phyloP scores from a whole-genome alignment of 345 rosid species.

The Melastoma malabathricum region DNA sequence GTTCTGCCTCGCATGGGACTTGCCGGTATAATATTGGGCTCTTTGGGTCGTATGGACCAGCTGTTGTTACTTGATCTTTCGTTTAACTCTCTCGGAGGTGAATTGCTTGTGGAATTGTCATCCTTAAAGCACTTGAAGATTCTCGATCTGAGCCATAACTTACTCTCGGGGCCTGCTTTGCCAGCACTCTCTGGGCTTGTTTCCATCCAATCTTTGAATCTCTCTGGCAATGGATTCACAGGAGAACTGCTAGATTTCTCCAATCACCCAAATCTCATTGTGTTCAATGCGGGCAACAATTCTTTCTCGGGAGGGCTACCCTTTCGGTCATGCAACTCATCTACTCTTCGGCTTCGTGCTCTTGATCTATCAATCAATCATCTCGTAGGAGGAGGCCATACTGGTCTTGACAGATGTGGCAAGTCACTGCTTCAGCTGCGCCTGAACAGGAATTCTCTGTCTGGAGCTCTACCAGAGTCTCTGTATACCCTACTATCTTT shows the following conservation, averaged over 20 bases:
- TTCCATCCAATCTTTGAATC: conserved; percentile 40
- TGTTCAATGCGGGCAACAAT: conserved; percentile 69
- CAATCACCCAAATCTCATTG: conserved; percentile 36
- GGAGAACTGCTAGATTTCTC: conserved; percentile 38
- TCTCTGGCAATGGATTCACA: conserved; percentile 52
- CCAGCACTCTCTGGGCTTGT: conserved; percentile 37
- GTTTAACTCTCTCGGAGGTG: conserved; percentile 39
- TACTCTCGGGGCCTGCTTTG: conserved; percentile 46
- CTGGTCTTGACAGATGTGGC: conserved; percentile 44
- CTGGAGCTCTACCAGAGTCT: conserved; percentile 47
- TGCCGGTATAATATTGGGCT: conserved; percentile 35
- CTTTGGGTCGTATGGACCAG: conserved; percentile 42
- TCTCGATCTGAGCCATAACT: conserved; percentile 86
- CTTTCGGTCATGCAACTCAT: conserved; percentile 38
- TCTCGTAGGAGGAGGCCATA: conserved; percentile 59
- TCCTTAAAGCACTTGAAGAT: conserved; percentile 49
- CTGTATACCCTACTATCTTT: conserved; percentile 32
- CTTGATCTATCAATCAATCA: conserved; percentile 67
- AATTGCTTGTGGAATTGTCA: conserved; percentile 42
- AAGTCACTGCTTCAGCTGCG: conserved; percentile 37
- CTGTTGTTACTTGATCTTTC: conserved; percentile 61
- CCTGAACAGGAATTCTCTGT: conserved; percentile 37
- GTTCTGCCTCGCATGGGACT: conserved; percentile 41
- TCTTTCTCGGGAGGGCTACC: conserved; percentile 40
- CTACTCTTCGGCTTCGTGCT: conserved; percentile 23